phyloP scores from a whole-genome alignment of 2,329 filamentous ascomycete species.

The Podosphaera xanthii region DNA sequence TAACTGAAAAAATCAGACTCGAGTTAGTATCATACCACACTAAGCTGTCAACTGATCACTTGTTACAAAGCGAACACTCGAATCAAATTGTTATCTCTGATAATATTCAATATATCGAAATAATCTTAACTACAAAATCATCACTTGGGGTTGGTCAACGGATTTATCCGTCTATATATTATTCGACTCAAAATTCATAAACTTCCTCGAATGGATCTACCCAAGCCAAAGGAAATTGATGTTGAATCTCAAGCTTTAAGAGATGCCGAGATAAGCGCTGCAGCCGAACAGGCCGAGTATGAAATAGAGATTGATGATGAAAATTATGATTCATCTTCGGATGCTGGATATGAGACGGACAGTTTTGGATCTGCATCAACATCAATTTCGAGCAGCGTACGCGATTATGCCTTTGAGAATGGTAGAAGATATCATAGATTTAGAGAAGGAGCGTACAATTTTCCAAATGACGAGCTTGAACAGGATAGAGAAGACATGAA shows the following conservation, averaged over 20 bases:
- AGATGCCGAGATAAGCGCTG: constrained; percentile 7
- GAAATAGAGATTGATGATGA: constrained; percentile 12
- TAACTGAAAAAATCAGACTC: too few species aligned
- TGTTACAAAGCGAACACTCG: too few species aligned
- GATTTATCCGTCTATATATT: too few species aligned
- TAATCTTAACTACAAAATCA: too few species aligned
- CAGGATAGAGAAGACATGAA: constrained; percentile 34
- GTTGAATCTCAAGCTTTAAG: background rate
- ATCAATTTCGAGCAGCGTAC: constrained; percentile 17
- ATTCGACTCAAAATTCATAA: too few species aligned
- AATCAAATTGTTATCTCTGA: too few species aligned
- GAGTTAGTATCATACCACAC: too few species aligned
- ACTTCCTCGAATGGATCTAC: too few species aligned
- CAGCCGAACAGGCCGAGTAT: constrained; percentile 11
- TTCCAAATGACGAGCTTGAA: constrained; percentile 36
- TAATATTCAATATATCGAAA: too few species aligned
- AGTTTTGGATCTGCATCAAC: constrained; percentile 8
- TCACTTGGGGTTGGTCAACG: too few species aligned
- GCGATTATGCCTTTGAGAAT: constrained; percentile 31
- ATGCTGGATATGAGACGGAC: constrained; percentile 15
- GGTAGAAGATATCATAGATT: constrained; percentile 35
- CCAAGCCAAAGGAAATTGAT: too few species aligned
- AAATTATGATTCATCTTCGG: constrained; percentile 5
- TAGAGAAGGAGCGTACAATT: constrained; percentile 30
- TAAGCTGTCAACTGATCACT: too few species aligned